Percentiles rank a stretch among this genome's conserved stretches.
These are phyloP conservation scores for Periconia macrospinosa DNA, from an alignment of 2,329 filamentous ascomycete species.

Conservation along the genomic window DNA sequence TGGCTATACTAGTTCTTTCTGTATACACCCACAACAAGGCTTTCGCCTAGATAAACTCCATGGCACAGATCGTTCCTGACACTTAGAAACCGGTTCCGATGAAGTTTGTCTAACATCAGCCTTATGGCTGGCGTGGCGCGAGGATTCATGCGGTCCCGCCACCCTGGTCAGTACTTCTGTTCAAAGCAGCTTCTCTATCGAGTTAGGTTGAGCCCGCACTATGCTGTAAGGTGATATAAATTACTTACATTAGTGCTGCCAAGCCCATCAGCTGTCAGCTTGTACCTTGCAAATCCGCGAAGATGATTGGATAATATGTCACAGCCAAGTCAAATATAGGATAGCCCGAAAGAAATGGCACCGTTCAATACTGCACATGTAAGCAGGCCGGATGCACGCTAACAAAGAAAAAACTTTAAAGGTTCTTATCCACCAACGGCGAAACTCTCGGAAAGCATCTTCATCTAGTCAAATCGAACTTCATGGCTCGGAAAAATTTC, in stretches of 20 bases:
- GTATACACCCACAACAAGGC: constrained; percentile 3
- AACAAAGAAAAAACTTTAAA: constrained; percentile 3
- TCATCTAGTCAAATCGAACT: constrained; percentile 3
- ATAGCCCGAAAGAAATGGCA: constrained; percentile 4
- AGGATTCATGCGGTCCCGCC: constrained; percentile 7
- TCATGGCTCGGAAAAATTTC: constrained; percentile 5
- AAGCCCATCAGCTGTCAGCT: background rate
- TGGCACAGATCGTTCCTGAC: background rate
- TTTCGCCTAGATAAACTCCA: background rate
- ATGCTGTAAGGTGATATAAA: background rate
- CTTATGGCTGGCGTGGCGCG: constrained; percentile 8
- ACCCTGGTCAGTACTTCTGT: constrained; percentile 10
- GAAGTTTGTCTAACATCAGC: background rate
- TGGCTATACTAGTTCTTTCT: constrained; percentile 2
- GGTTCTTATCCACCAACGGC: constrained; percentile 1
- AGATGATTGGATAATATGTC: constrained; percentile 2
- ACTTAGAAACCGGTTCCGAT: constrained; percentile 1
- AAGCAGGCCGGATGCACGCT: constrained; percentile 1
- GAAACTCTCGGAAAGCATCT: constrained; percentile 6
- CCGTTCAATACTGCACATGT: constrained; percentile 1
- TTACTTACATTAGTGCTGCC: constrained; percentile 4
- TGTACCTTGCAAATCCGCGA: constrained; percentile 1
- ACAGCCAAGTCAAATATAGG: background rate
- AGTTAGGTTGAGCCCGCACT: constrained; percentile 1
- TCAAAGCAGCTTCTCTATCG: constrained; percentile 6